Evolutionary conservation across 2,329 filamentous ascomycete species (phyloP).

Genomic region (Neonectria ditissima): DNA sequence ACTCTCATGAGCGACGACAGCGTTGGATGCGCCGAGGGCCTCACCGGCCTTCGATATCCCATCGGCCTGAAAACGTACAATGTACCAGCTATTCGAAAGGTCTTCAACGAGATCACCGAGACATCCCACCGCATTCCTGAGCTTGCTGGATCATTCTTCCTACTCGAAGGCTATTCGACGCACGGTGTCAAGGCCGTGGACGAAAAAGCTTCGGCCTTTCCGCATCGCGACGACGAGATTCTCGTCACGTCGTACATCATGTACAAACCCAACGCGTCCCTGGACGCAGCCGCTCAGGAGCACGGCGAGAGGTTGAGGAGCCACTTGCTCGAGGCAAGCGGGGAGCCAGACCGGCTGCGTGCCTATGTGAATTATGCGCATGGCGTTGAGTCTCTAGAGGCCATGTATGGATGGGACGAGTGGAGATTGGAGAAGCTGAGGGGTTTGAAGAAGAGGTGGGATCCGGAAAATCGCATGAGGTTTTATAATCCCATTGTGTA

Average conservation of each 20-base stretch:
- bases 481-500: constrained; percentile 43
- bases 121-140: constrained; percentile 29
- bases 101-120: constrained; percentile 48
- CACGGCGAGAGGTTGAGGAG: constrained; percentile 26
- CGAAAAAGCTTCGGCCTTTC: constrained; percentile 23
- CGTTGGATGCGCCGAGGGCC: constrained; percentile 55
- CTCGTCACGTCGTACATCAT: constrained; percentile 23
- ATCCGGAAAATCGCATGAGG: constrained; percentile 51
- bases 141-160: constrained; percentile 54
- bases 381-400: constrained; percentile 23
- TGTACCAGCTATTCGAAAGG: constrained; percentile 36
- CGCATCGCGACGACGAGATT: constrained; percentile 31
- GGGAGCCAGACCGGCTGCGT: constrained; percentile 20
- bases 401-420: constrained; percentile 29
- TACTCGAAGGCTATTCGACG: constrained; percentile 64
- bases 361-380: constrained; percentile 38
- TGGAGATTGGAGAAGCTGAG: constrained; percentile 59
- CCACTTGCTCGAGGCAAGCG: constrained; percentile 21
- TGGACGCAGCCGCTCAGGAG: constrained; percentile 22
- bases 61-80: constrained; percentile 56
- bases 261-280: constrained; percentile 30
- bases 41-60: constrained; percentile 56
- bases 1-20: constrained; percentile 52
- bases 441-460: constrained; percentile 59
- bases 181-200: constrained; percentile 26